These are phyloP conservation scores for Brettanomyces sp. DNA, from an alignment of 805 yeast genomes.

Conservation along the genomic window DNA sequence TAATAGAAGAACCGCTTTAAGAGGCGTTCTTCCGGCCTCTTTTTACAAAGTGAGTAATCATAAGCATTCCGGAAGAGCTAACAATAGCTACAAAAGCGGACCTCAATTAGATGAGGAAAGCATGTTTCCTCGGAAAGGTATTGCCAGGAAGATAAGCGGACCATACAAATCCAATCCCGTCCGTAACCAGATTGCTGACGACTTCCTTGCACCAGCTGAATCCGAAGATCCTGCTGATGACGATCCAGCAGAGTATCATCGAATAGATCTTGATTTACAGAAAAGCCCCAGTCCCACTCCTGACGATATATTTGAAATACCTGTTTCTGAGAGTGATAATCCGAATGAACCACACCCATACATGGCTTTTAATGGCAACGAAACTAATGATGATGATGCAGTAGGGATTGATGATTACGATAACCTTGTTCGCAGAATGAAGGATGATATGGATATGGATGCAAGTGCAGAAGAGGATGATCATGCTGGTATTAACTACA, in stretches of 20 bases:
- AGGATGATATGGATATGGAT: constrained; percentile 2
- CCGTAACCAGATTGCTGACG: too few relatives aligned
- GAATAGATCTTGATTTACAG: background rate
- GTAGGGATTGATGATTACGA: constrained; percentile 6
- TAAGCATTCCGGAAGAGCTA: background rate
- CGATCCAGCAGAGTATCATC: constrained; percentile 2
- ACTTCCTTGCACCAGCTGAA: constrained; percentile 3
- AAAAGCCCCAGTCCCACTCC: background rate
- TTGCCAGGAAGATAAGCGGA: constrained; percentile 12
- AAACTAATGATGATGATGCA: constrained; percentile 3
- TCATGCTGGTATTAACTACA: constrained; percentile 18
- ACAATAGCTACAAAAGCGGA: too few relatives aligned
- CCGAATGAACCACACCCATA: too few relatives aligned
- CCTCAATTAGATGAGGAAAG: too few relatives aligned
- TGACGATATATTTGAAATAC: too few relatives aligned
- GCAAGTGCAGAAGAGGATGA: constrained; percentile 21
- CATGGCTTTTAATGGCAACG: constrained; percentile 1
- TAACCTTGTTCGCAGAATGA: constrained; percentile 1
- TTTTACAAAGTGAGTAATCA: constrained; percentile 10
- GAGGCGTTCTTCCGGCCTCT: constrained; percentile 21
- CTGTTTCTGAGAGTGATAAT: too few relatives aligned
- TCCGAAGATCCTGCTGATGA: background rate
- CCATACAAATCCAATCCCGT: background rate
- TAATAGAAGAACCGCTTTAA: constrained; percentile 14
- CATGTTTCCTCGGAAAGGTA: constrained; percentile 4